Evolutionary conservation across 345 rosid genomes (phyloP).

Genomic region (Bretschneidera sinensis): DNA sequence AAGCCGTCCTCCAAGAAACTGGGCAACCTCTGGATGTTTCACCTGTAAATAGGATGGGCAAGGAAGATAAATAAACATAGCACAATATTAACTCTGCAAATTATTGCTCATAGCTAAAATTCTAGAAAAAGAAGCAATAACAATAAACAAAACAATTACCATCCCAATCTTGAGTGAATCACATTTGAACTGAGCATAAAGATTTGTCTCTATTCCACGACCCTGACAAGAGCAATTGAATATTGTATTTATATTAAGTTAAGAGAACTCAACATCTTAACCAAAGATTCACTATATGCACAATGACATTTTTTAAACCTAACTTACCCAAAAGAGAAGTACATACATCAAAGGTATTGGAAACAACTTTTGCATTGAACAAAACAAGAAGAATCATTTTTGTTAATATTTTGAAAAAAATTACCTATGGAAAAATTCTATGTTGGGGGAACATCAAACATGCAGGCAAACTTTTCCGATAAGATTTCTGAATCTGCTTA

Average conservation of each 20-base stretch:
- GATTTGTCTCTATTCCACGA: conserved; percentile 97
- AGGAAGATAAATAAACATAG: neutral
- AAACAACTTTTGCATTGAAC: too few species aligned
- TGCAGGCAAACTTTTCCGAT: too few species aligned
- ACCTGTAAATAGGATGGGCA: conserved; percentile 45
- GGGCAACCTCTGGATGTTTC: conserved; percentile 95
- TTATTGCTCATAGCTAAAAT: neutral
- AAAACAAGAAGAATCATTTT: too few species aligned
- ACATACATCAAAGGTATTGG: too few species aligned
- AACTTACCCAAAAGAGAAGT: too few species aligned
- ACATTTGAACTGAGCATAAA: conserved; percentile 91
- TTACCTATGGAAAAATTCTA: too few species aligned
- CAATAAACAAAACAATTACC: conserved; percentile 39
- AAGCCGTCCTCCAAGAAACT: conserved; percentile 96
- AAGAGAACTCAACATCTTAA: neutral
- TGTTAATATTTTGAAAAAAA: too few species aligned
- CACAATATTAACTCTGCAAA: neutral
- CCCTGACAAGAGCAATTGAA: conserved; percentile 51
- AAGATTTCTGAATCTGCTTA: too few species aligned
- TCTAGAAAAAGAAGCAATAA: neutral
- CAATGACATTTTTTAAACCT: neutral
- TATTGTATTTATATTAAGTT: neutral
- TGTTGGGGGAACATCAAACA: too few species aligned
- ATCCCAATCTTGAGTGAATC: conserved; percentile 97
- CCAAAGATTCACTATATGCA: neutral